phyloP scores from a whole-genome alignment of 495 filamentous ascomycete species.

The Articulospora tetracladia region DNA sequence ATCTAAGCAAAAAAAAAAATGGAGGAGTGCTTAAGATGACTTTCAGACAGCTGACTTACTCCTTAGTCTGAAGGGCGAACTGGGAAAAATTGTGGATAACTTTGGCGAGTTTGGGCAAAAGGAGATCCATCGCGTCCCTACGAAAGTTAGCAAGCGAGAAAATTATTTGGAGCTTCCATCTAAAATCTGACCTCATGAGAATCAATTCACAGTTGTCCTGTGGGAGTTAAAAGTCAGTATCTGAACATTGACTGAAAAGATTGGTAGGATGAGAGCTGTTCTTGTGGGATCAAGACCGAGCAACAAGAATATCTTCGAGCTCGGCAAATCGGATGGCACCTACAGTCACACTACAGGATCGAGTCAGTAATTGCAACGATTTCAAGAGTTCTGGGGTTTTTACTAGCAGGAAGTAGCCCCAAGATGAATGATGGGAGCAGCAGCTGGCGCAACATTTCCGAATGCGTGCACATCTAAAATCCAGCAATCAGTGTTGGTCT shows the following conservation, averaged over 20 bases:
- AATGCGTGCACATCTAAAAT: constrained; percentile 75
- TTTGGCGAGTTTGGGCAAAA: constrained; percentile 81
- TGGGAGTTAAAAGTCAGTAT: too few relatives aligned
- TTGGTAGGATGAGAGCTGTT: not conserved
- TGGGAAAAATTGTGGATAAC: constrained; percentile 74
- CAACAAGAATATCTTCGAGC: too few relatives aligned
- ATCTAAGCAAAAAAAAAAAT: not conserved
- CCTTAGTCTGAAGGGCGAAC: constrained; percentile 78
- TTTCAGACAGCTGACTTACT: constrained; percentile 53
- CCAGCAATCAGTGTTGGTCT: too few relatives aligned
- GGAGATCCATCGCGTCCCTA: constrained; percentile 55
- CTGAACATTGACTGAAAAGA: too few relatives aligned
- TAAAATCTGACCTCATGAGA: too few relatives aligned
- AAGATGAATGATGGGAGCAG: constrained; percentile 84
- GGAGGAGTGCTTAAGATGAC: not conserved
- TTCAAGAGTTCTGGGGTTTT: not conserved
- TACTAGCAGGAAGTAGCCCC: constrained; percentile 28
- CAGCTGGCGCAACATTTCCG: constrained; percentile 69
- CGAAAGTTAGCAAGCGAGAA: too few relatives aligned
- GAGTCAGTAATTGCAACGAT: not conserved
- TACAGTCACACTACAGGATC: not conserved
- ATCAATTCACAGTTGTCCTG: constrained; percentile 88
- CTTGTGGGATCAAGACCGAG: too few relatives aligned
- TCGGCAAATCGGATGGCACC: too few relatives aligned
- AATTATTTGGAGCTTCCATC: too few relatives aligned